phyloP scores from a whole-genome alignment of 345 rosid species.

The Leavenworthia alabamica region DNA sequence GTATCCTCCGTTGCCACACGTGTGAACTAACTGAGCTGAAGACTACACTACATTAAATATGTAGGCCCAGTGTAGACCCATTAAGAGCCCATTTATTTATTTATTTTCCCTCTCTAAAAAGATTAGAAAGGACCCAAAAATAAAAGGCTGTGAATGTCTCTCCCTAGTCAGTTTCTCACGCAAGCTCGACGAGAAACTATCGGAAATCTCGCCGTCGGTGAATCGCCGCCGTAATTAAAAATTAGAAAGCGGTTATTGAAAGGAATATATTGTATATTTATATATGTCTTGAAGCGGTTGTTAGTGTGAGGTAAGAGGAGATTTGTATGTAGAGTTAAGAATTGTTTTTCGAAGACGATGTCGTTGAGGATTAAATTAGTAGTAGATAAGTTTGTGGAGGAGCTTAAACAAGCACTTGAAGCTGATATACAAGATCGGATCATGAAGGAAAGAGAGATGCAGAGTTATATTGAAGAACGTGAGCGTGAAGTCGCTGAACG shows the following conservation, averaged over 20 bases:
- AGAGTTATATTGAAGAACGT: slow-evolving; percentile 88
- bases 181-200: slow-evolving; percentile 19
- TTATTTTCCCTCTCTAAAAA: slow-evolving; percentile 10
- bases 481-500: slow-evolving; percentile 98
- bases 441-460: slow-evolving; percentile 99
- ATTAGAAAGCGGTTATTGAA: background rate
- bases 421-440: slow-evolving; percentile 93
- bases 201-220: slow-evolving; percentile 22
- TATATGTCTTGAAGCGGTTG: background rate
- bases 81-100: background rate
- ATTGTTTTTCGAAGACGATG: slow-evolving; percentile 32
- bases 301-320: background rate
- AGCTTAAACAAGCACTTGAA: slow-evolving; percentile 89
- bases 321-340: background rate
- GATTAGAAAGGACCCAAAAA: slow-evolving; percentile 11
- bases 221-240: background rate
- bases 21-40: background rate
- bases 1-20: background rate
- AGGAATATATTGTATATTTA: background rate
- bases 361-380: slow-evolving; percentile 81
- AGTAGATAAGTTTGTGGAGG: slow-evolving; percentile 93
- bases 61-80: background rate
- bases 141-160: slow-evolving; percentile 20
- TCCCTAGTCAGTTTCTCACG: slow-evolving; percentile 22
- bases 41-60: too few relatives aligned